Conservation (phyloP, 1,139 yeast species). For the Candida sanyaensis region DNA sequence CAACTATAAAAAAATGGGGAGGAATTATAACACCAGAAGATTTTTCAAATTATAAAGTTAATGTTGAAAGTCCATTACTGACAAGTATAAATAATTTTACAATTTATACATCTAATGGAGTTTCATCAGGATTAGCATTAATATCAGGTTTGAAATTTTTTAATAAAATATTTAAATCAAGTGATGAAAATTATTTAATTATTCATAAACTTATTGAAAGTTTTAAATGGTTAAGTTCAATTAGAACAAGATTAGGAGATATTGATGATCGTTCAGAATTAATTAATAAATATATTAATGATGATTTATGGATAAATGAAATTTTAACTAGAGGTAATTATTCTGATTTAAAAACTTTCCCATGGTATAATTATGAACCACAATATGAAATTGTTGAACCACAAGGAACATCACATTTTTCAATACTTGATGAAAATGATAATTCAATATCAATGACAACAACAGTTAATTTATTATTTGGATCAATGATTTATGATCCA, state of each 20-base stretch:
- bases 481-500: slow-evolving; percentile 79
- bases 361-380: slow-evolving; percentile 78
- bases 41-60: slow-evolving; percentile 60
- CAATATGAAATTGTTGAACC: slow-evolving; percentile 73
- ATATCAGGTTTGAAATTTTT: slow-evolving; percentile 72
- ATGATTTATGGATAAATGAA: slow-evolving; percentile 54
- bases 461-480: slow-evolving; percentile 84
- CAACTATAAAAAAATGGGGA: slow-evolving; percentile 46
- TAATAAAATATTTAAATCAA: slow-evolving; percentile 26
- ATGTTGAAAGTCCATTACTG: slow-evolving; percentile 56
- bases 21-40: slow-evolving; percentile 68
- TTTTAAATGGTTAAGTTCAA: slow-evolving; percentile 93
- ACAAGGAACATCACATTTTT: slow-evolving; percentile 87
- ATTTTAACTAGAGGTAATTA: slow-evolving; percentile 47
- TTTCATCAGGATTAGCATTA: slow-evolving; percentile 83
- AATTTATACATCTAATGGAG: slow-evolving; percentile 71
- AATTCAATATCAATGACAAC: slow-evolving; percentile 88
- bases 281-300: slow-evolving; percentile 29
- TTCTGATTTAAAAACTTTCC: slow-evolving; percentile 56
- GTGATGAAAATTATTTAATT: slow-evolving; percentile 33
- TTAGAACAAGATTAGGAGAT: slow-evolving; percentile 83
- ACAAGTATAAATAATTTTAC: slow-evolving; percentile 48
- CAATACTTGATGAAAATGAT: slow-evolving; percentile 67
- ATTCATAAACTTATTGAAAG: slow-evolving; percentile 76
- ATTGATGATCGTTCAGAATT: slow-evolving; percentile 24